These are phyloP conservation scores for Emergomyces pasteurianus DNA, from an alignment of 2,329 filamentous ascomycete species.

Conservation along the genomic window DNA sequence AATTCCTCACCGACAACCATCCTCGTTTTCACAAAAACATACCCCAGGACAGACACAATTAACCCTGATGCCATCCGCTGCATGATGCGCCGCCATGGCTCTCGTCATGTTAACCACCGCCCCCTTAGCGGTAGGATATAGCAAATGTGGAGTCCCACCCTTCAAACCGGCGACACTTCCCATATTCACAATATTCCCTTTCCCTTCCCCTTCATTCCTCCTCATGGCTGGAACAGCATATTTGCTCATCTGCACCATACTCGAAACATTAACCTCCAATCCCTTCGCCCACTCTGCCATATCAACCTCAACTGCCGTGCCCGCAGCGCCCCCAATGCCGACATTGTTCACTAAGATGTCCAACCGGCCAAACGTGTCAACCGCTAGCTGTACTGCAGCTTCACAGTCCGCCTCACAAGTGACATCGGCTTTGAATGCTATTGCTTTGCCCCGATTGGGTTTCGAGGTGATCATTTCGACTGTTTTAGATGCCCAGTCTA, in stretches of 20 bases:
- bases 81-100: constrained; percentile 46
- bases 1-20: neutral
- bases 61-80: constrained; percentile 38
- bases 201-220: constrained; percentile 37
- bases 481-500: constrained; percentile 41
- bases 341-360: constrained; percentile 57
- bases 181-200: constrained; percentile 50
- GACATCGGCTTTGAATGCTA: constrained; percentile 43
- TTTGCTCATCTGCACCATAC: constrained; percentile 54
- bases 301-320: constrained; percentile 50
- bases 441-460: constrained; percentile 25
- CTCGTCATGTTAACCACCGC: constrained; percentile 45
- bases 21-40: constrained; percentile 1
- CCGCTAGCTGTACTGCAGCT: constrained; percentile 26
- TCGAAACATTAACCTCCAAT: constrained; percentile 51
- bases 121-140: constrained; percentile 44
- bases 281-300: constrained; percentile 45
- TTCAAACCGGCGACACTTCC: constrained; percentile 48
- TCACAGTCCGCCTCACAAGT: constrained; percentile 43
- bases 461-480: constrained; percentile 40
- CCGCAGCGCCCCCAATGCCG: constrained; percentile 46
- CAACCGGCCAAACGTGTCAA: constrained; percentile 42
- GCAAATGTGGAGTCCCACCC: constrained; percentile 41
- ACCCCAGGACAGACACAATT: constrained; percentile 44
- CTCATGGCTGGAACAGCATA: constrained; percentile 50